Evolutionary conservation across 2,329 filamentous ascomycete genomes (phyloP).

Genomic region (Alternaria triticimaculans): DNA sequence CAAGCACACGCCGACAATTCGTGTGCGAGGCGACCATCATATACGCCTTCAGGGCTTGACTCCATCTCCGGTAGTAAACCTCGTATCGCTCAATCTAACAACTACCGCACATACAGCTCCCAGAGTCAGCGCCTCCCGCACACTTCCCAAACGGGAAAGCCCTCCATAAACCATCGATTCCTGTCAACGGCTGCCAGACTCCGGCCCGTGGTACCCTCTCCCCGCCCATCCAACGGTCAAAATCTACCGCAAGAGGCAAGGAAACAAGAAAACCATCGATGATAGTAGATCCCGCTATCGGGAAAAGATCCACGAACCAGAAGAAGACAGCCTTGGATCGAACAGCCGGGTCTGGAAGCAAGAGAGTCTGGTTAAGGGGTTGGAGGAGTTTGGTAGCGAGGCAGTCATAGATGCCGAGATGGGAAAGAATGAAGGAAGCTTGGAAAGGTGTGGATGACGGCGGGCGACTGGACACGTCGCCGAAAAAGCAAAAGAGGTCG

Average conservation of each 20-base stretch:
- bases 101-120: background rate
- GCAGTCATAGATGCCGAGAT: background rate
- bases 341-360: background rate
- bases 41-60: background rate
- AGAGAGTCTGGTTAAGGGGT: background rate
- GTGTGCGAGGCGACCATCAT: background rate
- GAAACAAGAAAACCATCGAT: background rate
- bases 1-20: background rate
- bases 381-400: background rate
- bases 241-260: conserved; percentile 7
- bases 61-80: background rate
- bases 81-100: background rate
- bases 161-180: background rate
- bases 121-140: background rate
- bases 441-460: background rate
- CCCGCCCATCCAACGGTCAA: background rate
- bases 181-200: conserved; percentile 9
- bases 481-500: background rate
- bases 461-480: background rate
- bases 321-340: background rate
- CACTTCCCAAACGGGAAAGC: conserved; percentile 5
- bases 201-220: background rate
- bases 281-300: conserved; percentile 5
- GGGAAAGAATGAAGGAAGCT: background rate
- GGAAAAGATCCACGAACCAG: conserved; percentile 2